Conservation (phyloP, 139 green algal species). For the Chlamydomonas incerta region DNA sequence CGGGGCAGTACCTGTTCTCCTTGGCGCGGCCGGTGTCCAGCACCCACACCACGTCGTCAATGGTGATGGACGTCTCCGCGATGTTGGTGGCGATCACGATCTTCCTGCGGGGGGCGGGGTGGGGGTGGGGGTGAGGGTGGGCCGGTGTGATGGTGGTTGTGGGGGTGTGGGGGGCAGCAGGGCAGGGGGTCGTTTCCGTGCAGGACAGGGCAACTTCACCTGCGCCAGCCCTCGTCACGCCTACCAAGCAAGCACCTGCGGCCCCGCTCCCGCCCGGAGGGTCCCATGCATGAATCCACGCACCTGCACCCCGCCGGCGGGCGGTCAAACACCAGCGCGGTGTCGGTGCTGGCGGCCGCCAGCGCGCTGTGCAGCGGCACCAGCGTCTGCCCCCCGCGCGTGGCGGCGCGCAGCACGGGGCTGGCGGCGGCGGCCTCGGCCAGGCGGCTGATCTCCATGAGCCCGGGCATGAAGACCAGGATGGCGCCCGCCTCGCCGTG, state of each 20-base stretch:
- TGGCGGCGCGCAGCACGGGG: slow-evolving; percentile 12
- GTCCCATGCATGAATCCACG: no score
- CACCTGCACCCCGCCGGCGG: slow-evolving; percentile 16
- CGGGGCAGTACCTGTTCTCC: slow-evolving; percentile 52
- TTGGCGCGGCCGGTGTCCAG: slow-evolving; percentile 87
- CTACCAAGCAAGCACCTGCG: neutral
- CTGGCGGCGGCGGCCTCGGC: neutral
- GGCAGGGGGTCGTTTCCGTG: no score
- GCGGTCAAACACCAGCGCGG: slow-evolving; percentile 64
- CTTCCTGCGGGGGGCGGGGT: slow-evolving; percentile 27
- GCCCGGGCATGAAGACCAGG: slow-evolving; percentile 80
- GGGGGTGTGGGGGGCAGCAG: no score
- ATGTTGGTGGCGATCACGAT: slow-evolving; percentile 95
- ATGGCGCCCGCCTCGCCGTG: slow-evolving; percentile 58
- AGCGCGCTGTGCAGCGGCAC: slow-evolving; percentile 83
- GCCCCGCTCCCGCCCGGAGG: no score
- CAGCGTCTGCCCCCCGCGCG: slow-evolving; percentile 45
- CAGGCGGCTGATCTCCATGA: slow-evolving; percentile 34
- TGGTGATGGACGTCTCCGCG: slow-evolving; percentile 91
- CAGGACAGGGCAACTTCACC: no score
- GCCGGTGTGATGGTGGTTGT: no score
- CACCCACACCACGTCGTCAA: slow-evolving; percentile 80
- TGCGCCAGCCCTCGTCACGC: no score
- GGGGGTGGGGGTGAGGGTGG: no score
- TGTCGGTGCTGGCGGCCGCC: slow-evolving; percentile 60